Evolutionary conservation across 202 grass and related monocot species (phyloP).

Genomic region (Digitaria exilis): DNA sequence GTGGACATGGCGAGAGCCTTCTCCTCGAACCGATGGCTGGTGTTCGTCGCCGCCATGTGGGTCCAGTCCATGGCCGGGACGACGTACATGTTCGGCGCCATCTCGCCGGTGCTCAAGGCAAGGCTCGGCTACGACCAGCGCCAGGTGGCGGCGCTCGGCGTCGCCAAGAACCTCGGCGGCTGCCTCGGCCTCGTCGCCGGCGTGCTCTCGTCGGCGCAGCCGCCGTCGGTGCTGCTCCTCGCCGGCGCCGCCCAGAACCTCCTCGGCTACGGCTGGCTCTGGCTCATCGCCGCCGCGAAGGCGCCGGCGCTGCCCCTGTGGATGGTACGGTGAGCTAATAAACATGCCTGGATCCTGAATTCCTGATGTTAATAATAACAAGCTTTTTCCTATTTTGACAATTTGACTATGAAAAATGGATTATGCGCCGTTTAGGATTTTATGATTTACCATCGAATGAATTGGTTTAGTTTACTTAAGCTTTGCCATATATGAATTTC

Average conservation of each 20-base stretch:
- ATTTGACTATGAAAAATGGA: no score
- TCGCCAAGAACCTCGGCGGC: constrained; percentile 88
- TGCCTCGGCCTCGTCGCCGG: constrained; percentile 88
- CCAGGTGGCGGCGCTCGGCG: constrained; percentile 71
- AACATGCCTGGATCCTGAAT: no score
- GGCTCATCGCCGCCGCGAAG: constrained; percentile 71
- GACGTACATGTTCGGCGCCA: constrained; percentile 84
- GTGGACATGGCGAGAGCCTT: constrained; percentile 48
- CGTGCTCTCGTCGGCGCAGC: constrained; percentile 56
- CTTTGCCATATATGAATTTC: no score
- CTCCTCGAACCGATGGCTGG: constrained; percentile 72
- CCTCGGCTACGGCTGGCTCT: constrained; percentile 86
- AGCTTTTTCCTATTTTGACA: no score
- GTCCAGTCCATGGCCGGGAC: constrained; percentile 84
- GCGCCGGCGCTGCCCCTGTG: constrained; percentile 60
- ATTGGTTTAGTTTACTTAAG: no score
- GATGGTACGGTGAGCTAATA: constrained; percentile 37
- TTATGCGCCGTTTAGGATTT: no score
- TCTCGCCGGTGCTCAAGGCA: constrained; percentile 77
- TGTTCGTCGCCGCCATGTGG: constrained; percentile 92
- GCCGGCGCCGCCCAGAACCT: constrained; percentile 68
- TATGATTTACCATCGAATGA: no score
- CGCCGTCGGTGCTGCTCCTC: constrained; percentile 67
- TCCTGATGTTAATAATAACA: no score
- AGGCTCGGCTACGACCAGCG: constrained; percentile 82